Percentiles rank a stretch among this genome's conserved stretches.
Conservation (phyloP, 192 early-diverging fungal species). For the Coemansia sp. region DNA sequence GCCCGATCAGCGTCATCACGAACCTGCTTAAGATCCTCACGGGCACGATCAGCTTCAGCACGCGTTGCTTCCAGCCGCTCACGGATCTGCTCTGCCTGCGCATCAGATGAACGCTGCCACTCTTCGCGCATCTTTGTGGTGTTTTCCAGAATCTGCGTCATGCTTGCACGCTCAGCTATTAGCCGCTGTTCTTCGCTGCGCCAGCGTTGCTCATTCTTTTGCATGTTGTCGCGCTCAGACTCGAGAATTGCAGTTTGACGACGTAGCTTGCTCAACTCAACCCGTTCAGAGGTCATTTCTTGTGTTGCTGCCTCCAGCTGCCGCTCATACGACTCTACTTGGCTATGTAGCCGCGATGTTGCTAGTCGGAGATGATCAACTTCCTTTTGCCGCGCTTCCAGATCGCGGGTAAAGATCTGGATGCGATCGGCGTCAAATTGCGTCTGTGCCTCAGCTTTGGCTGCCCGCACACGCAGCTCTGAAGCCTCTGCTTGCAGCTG, state of each 20-base stretch:
- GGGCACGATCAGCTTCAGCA: slow-evolving; percentile 19
- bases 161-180: slow-evolving; percentile 36
- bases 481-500: slow-evolving; percentile 56
- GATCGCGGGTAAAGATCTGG: slow-evolving; percentile 56
- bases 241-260: slow-evolving; percentile 56
- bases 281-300: slow-evolving; percentile 52
- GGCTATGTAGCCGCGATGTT: slow-evolving; percentile 52
- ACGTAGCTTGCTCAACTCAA: slow-evolving; percentile 46
- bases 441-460: slow-evolving; percentile 60
- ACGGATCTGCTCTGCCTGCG: slow-evolving; percentile 15
- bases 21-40: slow-evolving; percentile 23
- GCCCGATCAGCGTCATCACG: slow-evolving; percentile 35
- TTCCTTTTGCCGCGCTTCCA: slow-evolving; percentile 59
- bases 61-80: slow-evolving; percentile 33
- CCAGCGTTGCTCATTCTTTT: slow-evolving; percentile 39
- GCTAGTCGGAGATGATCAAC: slow-evolving; percentile 62
- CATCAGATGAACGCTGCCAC: slow-evolving; percentile 33
- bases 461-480: slow-evolving; percentile 63
- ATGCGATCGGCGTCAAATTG: slow-evolving; percentile 62
- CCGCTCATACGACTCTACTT: slow-evolving; percentile 58
- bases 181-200: slow-evolving; percentile 41
- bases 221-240: slow-evolving; percentile 51
- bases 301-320: slow-evolving; percentile 59
- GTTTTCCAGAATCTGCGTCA: slow-evolving; percentile 53
- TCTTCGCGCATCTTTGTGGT: slow-evolving; percentile 50